A percentile compares a stretch with the other conserved stretches of the same genome.
These are phyloP conservation scores for Eleusine coracana DNA, from an alignment of 176 grass and related monocot species.

Conservation along the genomic window DNA sequence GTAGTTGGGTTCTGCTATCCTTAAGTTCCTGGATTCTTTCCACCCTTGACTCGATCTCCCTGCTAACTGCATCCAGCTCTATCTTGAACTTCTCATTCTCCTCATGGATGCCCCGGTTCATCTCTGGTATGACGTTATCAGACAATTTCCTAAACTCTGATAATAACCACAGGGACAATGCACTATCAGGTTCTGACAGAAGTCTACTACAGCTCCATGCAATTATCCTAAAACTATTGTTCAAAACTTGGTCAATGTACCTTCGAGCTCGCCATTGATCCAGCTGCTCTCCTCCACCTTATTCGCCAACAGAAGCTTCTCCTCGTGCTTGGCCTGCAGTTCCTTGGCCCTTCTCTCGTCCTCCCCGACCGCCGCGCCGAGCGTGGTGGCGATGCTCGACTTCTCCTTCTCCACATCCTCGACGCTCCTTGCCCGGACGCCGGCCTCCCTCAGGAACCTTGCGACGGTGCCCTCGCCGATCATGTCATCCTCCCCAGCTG, in stretches of 20 bases:
- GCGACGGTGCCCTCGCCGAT: background rate
- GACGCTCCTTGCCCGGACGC: constrained; percentile 16
- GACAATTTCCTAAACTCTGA: constrained; percentile 4
- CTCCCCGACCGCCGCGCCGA: background rate
- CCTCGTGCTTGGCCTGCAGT: constrained; percentile 11
- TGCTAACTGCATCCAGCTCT: no score
- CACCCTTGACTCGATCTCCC: background rate
- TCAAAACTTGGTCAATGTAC: no score
- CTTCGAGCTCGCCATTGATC: background rate
- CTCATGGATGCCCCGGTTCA: background rate
- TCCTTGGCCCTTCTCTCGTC: constrained; percentile 25
- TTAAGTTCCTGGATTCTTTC: constrained; percentile 11
- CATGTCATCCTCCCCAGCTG: constrained; percentile 29
- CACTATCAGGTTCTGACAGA: background rate
- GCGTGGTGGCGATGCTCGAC: background rate
- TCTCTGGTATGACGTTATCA: background rate
- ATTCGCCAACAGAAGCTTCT: background rate
- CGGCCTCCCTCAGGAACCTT: constrained; percentile 22
- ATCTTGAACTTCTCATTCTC: no score
- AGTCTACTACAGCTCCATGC: background rate
- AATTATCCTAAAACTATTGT: no score
- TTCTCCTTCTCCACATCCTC: constrained; percentile 32
- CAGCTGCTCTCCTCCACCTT: background rate
- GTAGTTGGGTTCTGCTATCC: background rate
- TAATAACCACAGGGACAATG: background rate